These are phyloP conservation scores for Neofusicoccum cordaticola DNA, from an alignment of 2,329 filamentous ascomycete species.

Conservation along the genomic window DNA sequence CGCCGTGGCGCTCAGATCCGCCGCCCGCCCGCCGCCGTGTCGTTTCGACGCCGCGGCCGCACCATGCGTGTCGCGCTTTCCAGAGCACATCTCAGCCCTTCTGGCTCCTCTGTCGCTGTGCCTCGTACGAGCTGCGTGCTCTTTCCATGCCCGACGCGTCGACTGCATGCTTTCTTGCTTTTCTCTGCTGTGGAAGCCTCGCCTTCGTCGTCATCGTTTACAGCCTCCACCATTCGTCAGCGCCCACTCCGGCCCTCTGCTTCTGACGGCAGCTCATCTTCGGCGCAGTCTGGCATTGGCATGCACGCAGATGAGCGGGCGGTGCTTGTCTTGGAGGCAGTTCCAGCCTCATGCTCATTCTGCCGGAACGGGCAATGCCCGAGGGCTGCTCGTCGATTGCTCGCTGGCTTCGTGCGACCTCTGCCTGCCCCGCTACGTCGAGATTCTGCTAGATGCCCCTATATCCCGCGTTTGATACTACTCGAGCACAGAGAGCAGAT, in stretches of 20 bases:
- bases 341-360: too few species aligned
- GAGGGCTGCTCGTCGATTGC: not conserved
- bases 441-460: not conserved
- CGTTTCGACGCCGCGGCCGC: not conserved
- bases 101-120: not conserved
- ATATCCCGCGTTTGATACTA: not conserved
- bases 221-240: constrained; percentile 10
- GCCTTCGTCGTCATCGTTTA: constrained; percentile 9
- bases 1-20: not conserved
- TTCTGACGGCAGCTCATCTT: not conserved
- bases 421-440: not conserved
- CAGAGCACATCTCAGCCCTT: not conserved
- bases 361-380: too few species aligned
- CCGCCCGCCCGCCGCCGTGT: not conserved
- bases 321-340: not conserved
- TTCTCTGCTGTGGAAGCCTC: not conserved
- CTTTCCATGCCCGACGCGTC: not conserved
- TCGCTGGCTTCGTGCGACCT: not conserved
- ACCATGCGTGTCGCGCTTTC: not conserved
- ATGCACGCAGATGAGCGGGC: not conserved
- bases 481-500: not conserved
- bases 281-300: not conserved
- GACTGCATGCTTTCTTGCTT: not conserved
- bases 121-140: constrained; percentile 9
- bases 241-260: not conserved